Conservation (phyloP, 225 moss, liverwort and hornwort species). For the Sphagnum contortum region DNA sequence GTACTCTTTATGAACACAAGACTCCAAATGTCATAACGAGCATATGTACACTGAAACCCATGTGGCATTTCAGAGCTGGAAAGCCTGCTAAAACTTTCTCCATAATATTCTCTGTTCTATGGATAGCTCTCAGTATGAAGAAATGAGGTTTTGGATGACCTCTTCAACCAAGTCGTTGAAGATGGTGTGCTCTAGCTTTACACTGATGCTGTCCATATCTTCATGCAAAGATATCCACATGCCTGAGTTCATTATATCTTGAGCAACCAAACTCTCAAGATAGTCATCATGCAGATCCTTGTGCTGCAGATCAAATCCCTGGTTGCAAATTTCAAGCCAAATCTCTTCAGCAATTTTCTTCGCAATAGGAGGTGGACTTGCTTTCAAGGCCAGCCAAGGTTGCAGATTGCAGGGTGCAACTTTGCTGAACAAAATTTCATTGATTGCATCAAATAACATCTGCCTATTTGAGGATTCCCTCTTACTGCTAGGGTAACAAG, state of each 20-base stretch:
- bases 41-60: too few species aligned
- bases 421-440: slow-evolving; percentile 46
- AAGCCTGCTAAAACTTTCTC: neutral
- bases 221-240: too few species aligned
- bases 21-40: neutral
- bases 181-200: too few species aligned
- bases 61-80: neutral
- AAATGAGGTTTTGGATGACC: slow-evolving; percentile 13
- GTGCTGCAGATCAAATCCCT: slow-evolving; percentile 14
- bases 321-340: slow-evolving; percentile 30
- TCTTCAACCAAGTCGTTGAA: too few species aligned
- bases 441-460: slow-evolving; percentile 63
- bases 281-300: neutral
- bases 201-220: too few species aligned
- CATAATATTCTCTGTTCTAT: neutral
- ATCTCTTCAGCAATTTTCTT: slow-evolving; percentile 20
- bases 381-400: slow-evolving; percentile 30
- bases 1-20: neutral
- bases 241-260: too few species aligned
- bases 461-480: slow-evolving; percentile 24
- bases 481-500: slow-evolving; percentile 13
- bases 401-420: slow-evolving; percentile 34
- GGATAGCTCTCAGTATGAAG: slow-evolving; percentile 5
- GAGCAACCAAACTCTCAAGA: too few species aligned
- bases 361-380: slow-evolving; percentile 20